Evolutionary conservation across 2,329 filamentous ascomycete genomes (phyloP).

Genomic region (Exophiala bonariae): DNA sequence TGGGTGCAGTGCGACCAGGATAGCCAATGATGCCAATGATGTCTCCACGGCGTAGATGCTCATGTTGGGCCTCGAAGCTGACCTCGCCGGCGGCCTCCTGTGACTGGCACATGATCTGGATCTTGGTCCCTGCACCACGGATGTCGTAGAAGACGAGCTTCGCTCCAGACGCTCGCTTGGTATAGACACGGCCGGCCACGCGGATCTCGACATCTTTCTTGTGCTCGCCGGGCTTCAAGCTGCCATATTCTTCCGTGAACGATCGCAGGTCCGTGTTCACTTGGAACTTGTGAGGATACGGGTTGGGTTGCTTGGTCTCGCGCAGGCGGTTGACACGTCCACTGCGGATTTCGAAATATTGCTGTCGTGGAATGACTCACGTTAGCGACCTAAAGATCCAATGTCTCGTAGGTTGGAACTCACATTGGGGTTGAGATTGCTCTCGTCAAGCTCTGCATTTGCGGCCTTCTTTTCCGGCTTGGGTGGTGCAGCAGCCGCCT

Average conservation of each 20-base stretch:
- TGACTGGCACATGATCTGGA: constrained; percentile 91
- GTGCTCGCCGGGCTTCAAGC: constrained; percentile 83
- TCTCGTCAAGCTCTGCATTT: constrained; percentile 60
- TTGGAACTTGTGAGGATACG: constrained; percentile 93
- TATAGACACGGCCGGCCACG: constrained; percentile 85
- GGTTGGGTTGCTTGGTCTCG: constrained; percentile 71
- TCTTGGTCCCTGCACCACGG: constrained; percentile 69
- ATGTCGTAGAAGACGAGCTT: constrained; percentile 94
- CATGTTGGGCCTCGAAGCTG: constrained; percentile 83
- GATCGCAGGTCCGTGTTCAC: constrained; percentile 79
- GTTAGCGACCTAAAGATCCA: too few species aligned
- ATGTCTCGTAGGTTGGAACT: constrained; percentile 32
- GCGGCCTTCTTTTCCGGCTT: constrained; percentile 61
- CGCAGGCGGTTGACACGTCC: constrained; percentile 75
- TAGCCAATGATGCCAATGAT: constrained; percentile 86
- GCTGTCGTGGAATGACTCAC: constrained; percentile 45
- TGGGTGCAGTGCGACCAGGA: constrained; percentile 82
- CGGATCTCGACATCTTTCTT: constrained; percentile 72
- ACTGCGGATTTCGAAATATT: constrained; percentile 97
- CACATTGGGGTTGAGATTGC: constrained; percentile 73
- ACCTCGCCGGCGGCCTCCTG: constrained; percentile 70
- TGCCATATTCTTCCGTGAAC: constrained; percentile 73
- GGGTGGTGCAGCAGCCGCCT: constrained; percentile 63
- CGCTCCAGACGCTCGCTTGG: constrained; percentile 75
- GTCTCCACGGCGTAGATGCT: constrained; percentile 85